Evolutionary conservation across 2,329 filamentous ascomycete species (phyloP), one percentile per base, ranked within the genome.

Genomic region (Coniochaeta pulveracea): DNA sequence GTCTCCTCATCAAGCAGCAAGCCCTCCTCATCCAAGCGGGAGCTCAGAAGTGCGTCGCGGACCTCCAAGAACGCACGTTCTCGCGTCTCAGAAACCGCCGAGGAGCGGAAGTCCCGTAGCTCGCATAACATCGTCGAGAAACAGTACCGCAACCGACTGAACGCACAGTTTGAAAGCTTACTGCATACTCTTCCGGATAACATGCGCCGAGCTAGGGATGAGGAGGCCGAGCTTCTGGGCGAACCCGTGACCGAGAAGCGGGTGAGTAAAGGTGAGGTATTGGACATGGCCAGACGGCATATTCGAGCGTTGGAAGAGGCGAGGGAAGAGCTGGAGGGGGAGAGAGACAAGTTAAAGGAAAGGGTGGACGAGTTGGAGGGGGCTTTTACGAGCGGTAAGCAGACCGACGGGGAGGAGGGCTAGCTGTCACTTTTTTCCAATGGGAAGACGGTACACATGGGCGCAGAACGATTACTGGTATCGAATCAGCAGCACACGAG

Each of bases 251-350:
- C 22, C 5, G 49, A 52, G n/a, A 43, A 40, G 16, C 46, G 47
- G n/a, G 41, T 54, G 16, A 57, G 53, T 40, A 58, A 58, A 35
- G 52, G 47, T 7, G 53, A 57, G 34, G 53, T 58, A 4, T 36
- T 58, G 19, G 54, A 57, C 23, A 43, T 54, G 41, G 54, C 54
- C 21, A 46, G 49, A 10, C 39, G 43, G 28, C 50, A 57, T 32
- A 58, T 58, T 25, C 36, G 46, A 33, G 36, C 40, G 26, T 39
- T 58, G 17, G 54, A 58, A 37, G 44, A 43, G 26, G 47, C 52
- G 28, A 40, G 46, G 11, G 43, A 47, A 14, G 33, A 31, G 5
- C 47, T 58, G 11, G 44, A 47, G n/a, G 41, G 40, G 19, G 51
- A 57, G 32, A 45, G 46, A 4, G 43, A 48, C 14, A 47, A 44